Evolutionary conservation across 2,329 filamentous ascomycete species (phyloP).

Genomic region (Torrubiella hemipterigena): DNA sequence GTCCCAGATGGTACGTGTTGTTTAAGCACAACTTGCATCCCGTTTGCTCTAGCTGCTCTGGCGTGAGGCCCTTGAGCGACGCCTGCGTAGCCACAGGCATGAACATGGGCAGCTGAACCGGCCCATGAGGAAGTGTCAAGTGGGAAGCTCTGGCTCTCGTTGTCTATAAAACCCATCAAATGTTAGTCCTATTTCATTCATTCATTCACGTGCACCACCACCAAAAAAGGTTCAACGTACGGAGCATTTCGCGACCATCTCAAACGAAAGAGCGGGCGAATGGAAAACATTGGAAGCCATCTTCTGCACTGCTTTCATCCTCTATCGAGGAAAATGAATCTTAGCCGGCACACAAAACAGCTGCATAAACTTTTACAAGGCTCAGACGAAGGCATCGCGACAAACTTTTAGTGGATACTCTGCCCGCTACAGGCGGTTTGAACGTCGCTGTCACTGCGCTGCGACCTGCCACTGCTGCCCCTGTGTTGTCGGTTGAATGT

Average conservation of each 20-base stretch:
- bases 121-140: conserved; percentile 81
- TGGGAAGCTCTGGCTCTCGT: conserved; percentile 87
- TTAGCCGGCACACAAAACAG: conserved; percentile 1
- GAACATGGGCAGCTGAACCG: conserved; percentile 83
- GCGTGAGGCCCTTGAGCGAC: conserved; percentile 87
- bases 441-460: neutral
- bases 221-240: conserved; percentile 38
- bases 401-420: conserved; percentile 5
- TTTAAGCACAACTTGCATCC: conserved; percentile 87
- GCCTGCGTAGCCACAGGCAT: conserved; percentile 98
- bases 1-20: conserved; percentile 92
- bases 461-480: conserved; percentile 1
- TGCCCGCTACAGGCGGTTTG: conserved; percentile 1
- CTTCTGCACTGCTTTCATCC: conserved; percentile 21
- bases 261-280: conserved; percentile 62
- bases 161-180: conserved; percentile 44
- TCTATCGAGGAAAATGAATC: conserved; percentile 1
- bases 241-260: conserved; percentile 67
- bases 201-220: neutral
- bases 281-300: conserved; percentile 41
- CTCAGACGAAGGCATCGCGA: neutral
- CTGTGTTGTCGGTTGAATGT: conserved; percentile 5
- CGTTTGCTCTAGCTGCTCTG: conserved; percentile 80
- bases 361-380: too few species aligned
- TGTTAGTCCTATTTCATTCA: neutral